Base-by-base conservation (phyloP, 2,329 filamentous ascomycete genomes). In the Penicillium janthinellum region DNA sequence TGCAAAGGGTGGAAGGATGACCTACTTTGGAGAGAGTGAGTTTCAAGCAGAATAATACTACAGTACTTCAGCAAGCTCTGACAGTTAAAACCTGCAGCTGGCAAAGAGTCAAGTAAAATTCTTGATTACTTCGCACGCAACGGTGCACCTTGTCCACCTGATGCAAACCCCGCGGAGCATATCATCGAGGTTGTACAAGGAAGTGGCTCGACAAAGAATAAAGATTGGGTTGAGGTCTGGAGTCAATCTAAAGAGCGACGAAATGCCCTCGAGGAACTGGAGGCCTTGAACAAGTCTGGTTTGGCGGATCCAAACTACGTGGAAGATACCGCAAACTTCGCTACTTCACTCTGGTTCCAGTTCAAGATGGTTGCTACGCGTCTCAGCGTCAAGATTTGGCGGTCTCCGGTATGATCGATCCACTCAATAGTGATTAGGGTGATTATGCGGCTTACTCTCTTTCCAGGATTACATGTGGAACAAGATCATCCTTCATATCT, bases 1-100 rank as follows among this genome's bases (percentile, higher is more conserved):
- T 0, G 83, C 86, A n/a, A 83, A 79, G 63, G 88, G 87, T 3
- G 88, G 88, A 8, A 83, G 84, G 64, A 88, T 85, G 1, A 84
- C 87, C 0, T 90, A 89, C 70, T 89, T 89, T 68, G 88, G 88
- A 11, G 85, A 83, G 57, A 78, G 71, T 73, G 55, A 68, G 71
- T 62, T 4, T 1, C 0, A 6, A 6, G n/a, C 2, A 6, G 14
- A 28, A n/a, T 4, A 28, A n/a, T 4, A 7, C 15, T 34, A 12
- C 17, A 2, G 8, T 53, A 44, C 22, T 20, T 4, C 60, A 6
- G 3, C 5, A 20, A n/a, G 8, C 1, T 12, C 58, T 63, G 45
- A 62, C 11, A 20, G 1, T 31, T 0, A 4, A 34, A n/a, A 14
- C 3, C 7, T 38, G 31, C 17, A 74, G 71, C 72, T 37, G 73